phyloP scores from a whole-genome alignment of 768 basidiomycete species.

The Tulasnella sp. region DNA sequence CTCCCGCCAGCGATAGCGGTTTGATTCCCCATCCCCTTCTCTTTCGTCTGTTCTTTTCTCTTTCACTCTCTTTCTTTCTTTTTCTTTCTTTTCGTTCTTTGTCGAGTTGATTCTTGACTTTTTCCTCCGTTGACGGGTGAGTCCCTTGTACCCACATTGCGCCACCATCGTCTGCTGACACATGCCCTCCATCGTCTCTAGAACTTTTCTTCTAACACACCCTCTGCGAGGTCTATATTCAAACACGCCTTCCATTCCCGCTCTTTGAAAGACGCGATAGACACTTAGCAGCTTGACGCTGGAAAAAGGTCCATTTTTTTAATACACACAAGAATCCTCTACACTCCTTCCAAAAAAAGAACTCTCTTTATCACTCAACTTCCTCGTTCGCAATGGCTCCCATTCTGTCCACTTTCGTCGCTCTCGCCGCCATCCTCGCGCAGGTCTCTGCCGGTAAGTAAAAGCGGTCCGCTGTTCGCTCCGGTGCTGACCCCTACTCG shows the following conservation, averaged over 20 bases:
- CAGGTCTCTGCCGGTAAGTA: constrained; percentile 57
- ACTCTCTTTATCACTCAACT: constrained; percentile 41
- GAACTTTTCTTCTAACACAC: constrained; percentile 30
- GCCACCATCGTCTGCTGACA: not conserved
- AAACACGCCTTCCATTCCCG: constrained; percentile 48
- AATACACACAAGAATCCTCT: constrained; percentile 54
- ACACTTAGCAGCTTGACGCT: constrained; percentile 33
- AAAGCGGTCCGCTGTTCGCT: not conserved
- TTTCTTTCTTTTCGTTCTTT: constrained; percentile 46
- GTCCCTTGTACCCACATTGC: constrained; percentile 34
- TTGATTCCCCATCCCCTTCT: constrained; percentile 27
- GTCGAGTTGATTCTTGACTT: constrained; percentile 73
- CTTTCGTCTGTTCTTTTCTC: constrained; percentile 39
- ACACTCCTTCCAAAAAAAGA: constrained; percentile 44
- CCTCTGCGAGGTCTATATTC: constrained; percentile 63
- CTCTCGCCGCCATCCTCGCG: constrained; percentile 58
- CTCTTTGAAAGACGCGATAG: constrained; percentile 34
- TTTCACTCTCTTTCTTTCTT: constrained; percentile 44
- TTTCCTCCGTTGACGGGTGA: constrained; percentile 58
- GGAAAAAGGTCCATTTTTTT: constrained; percentile 16
- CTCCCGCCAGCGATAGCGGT: not conserved
- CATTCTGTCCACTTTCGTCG: constrained; percentile 55
- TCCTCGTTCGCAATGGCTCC: constrained; percentile 59
- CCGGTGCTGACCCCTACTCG: too few species aligned
- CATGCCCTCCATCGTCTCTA: not conserved